Evolutionary conservation across 495 filamentous ascomycete genomes (phyloP), one percentile per base, ranked within the genome.

Genomic region (Hypoxylon lienhwacheense): DNA sequence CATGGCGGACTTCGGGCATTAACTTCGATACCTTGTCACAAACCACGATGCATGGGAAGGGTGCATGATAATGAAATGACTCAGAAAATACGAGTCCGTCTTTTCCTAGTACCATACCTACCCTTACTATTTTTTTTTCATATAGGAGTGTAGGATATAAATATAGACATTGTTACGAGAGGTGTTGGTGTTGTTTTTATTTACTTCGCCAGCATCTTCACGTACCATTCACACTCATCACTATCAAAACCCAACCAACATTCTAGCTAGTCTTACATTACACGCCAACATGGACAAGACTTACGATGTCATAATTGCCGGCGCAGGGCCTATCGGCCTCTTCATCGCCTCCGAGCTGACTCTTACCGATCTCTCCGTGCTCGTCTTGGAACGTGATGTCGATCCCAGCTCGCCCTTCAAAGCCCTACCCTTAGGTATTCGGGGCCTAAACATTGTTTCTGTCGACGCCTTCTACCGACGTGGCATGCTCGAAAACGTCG

Each of bases 391-490:
- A 20, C 63, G 53, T 21, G 56, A 64, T 4, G 2, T 10, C 5
- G 20, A 37, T 6, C 58, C 42, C 21, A 50, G 56, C 2, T 60
- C 63, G 3, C 53, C 59, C 4, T 62, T 33, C 29, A 68, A 70
- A 42, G 33, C 10, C 28, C 21, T 10, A 3, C 63, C 50, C 0
- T 22, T 66, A 0, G 67, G 67, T 5, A 24, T 47, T 2, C 59
- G 67, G 7, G 68, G 66, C n/a, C 19, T 71, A 11, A 68, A 64
- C 45, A 69, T 50, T 0, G 33, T 42, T 2, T 64, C 68, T 0
- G 7, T 66, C n/a, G 68, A 71, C 16, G 49, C 61, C 1, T 54
- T 69, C 25, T 63, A 71, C 26, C 66, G 68, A 22, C 66, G 68
- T n/a, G 68, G 67, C 7, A 24, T 71, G 12, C 51, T 71, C 8